Evolutionary conservation across 176 grass and related monocot species (phyloP).

Genomic region (Alopecurus myosuroides): DNA sequence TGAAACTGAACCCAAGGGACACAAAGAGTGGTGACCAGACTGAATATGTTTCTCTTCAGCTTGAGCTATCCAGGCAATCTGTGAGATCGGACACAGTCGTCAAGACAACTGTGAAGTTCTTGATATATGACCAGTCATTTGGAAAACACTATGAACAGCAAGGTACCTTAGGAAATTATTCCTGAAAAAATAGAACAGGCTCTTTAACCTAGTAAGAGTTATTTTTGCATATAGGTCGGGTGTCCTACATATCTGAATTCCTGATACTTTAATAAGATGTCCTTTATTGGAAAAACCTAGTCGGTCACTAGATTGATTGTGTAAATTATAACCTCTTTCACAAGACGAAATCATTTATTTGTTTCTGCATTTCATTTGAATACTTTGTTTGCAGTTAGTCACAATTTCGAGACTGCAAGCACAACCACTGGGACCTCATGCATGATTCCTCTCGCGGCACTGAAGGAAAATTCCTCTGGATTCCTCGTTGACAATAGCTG

Average conservation of each 20-base stretch:
- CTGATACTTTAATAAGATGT: background rate
- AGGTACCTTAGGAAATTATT: background rate
- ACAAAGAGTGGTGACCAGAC: constrained; percentile 12
- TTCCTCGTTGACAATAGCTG: constrained; percentile 24
- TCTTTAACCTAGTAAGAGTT: background rate
- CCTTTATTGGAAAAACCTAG: background rate
- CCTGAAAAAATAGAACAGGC: background rate
- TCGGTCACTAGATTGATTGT: background rate
- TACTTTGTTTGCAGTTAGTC: constrained; percentile 27
- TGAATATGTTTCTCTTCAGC: constrained; percentile 25
- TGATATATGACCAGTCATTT: constrained; percentile 34
- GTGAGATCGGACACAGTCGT: background rate
- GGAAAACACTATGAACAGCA: constrained; percentile 31
- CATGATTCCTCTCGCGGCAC: constrained; percentile 29
- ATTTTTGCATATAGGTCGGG: background rate
- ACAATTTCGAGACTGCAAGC: constrained; percentile 27
- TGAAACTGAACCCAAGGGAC: constrained; percentile 29
- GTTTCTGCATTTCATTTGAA: background rate
- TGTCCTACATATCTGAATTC: background rate
- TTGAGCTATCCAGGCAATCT: background rate
- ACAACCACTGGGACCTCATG: background rate
- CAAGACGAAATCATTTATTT: background rate
- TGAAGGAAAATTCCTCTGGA: background rate
- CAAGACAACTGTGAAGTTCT: constrained; percentile 18
- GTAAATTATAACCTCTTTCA: background rate